Conservation (phyloP, 805 yeast species). For the Saccharomycopsis amapae region DNA sequence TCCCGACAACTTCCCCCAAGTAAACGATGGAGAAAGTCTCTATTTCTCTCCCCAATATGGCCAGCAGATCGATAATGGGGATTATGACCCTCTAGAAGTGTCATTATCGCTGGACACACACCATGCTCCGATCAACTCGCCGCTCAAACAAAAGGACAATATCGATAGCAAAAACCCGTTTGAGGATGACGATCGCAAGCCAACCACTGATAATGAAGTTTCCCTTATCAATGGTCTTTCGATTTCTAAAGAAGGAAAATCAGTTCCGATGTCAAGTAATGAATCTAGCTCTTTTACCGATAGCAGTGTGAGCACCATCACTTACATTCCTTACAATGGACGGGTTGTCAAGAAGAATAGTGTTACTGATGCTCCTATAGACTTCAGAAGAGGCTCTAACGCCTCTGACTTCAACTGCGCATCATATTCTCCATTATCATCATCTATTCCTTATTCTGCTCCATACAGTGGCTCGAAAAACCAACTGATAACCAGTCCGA, state of each 20-base stretch:
- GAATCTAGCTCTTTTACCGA: not conserved
- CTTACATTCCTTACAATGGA: constrained; percentile 20
- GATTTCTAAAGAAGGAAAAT: not conserved
- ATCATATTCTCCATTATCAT: constrained; percentile 16
- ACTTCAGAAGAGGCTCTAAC: no score
- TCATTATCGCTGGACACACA: constrained; percentile 1
- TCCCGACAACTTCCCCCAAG: not conserved
- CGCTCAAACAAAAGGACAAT: not conserved
- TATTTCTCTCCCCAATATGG: constrained; percentile 4
- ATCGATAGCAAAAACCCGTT: not conserved
- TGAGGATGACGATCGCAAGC: not conserved
- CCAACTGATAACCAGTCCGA: constrained; percentile 9
- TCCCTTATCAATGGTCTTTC: no score
- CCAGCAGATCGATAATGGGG: not conserved
- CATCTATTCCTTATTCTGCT: constrained; percentile 20
- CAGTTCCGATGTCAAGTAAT: not conserved
- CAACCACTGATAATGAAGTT: no score
- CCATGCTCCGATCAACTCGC: not conserved
- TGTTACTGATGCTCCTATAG: not conserved
- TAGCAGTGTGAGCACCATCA: constrained; percentile 12
- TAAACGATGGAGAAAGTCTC: not conserved
- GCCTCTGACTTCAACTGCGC: not conserved
- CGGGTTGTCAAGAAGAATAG: constrained; percentile 8
- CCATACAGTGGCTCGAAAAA: constrained; percentile 19
- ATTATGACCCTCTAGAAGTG: not conserved